Percentiles rank a stretch among this genome's conserved stretches.
These are phyloP conservation scores for Gleditsia sinensis DNA, from an alignment of 306 rosid genomes.

Conservation along the genomic window DNA sequence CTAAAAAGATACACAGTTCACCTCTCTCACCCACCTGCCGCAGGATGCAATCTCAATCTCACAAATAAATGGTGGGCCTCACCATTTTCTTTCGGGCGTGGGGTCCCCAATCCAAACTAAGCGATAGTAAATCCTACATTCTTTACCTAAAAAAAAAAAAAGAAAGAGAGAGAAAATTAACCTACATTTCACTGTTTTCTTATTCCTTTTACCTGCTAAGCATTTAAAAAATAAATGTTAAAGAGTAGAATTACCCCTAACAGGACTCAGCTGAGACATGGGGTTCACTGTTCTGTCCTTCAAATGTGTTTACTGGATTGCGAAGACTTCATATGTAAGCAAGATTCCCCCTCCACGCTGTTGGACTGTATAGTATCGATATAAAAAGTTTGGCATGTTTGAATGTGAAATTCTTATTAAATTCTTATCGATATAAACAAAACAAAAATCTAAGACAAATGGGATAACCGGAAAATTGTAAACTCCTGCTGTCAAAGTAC, in stretches of 20 bases:
- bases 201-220: neutral
- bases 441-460: no score
- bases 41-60: slow-evolving; percentile 50
- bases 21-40: slow-evolving; percentile 30
- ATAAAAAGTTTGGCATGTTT: neutral
- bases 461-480: no score
- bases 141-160: no score
- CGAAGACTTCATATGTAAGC: neutral
- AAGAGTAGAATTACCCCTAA: neutral
- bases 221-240: neutral
- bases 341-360: neutral
- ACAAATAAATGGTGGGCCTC: slow-evolving; percentile 25
- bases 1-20: slow-evolving; percentile 9
- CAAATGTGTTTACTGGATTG: neutral
- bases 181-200: slow-evolving; percentile 26
- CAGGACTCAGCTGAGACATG: neutral
- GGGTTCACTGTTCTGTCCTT: no score
- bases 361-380: neutral
- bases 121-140: slow-evolving; percentile 6
- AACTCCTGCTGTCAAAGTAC: neutral
- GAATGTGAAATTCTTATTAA: no score
- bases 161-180: no score
- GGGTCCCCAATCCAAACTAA: slow-evolving; percentile 28
- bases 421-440: no score
- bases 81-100: slow-evolving; percentile 19